A percentile compares a stretch with the other conserved stretches of the same genome.
Conservation (phyloP, 106 monocot genomes). For the Posidonia australis region DNA sequence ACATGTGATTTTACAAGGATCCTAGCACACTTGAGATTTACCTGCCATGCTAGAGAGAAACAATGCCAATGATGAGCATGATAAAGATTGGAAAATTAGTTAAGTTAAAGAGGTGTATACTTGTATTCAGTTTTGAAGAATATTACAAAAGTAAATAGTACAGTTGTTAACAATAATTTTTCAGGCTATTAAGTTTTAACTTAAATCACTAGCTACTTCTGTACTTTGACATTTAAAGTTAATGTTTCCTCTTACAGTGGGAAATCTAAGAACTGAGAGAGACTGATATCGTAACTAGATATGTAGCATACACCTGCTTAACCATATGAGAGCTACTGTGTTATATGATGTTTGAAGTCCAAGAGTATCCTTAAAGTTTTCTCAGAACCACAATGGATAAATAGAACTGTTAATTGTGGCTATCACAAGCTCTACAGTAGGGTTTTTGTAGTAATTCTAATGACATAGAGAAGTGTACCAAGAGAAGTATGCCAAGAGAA, state of each 20-base stretch:
- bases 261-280: slow-evolving; percentile 71
- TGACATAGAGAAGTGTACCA: slow-evolving; percentile 32
- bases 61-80: too few relatives aligned
- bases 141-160: too few relatives aligned
- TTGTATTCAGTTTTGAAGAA: too few relatives aligned
- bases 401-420: neutral
- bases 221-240: too few relatives aligned
- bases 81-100: neutral
- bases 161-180: too few relatives aligned
- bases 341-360: slow-evolving; percentile 53
- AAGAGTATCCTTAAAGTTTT: slow-evolving; percentile 43
- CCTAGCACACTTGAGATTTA: slow-evolving; percentile 82
- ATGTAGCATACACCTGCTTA: slow-evolving; percentile 54
- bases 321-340: slow-evolving; percentile 52
- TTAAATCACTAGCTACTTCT: too few relatives aligned
- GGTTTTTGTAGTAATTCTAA: too few relatives aligned
- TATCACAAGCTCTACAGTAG: neutral
- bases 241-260: slow-evolving; percentile 38
- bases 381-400: neutral
- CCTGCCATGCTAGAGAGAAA: slow-evolving; percentile 24
- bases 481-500: slow-evolving; percentile 57
- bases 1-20: slow-evolving; percentile 86
- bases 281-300: slow-evolving; percentile 86
- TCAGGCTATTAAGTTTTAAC: too few relatives aligned
- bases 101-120: too few relatives aligned